phyloP scores from a whole-genome alignment of 768 basidiomycete species.

The Cystobasidium onofrii region DNA sequence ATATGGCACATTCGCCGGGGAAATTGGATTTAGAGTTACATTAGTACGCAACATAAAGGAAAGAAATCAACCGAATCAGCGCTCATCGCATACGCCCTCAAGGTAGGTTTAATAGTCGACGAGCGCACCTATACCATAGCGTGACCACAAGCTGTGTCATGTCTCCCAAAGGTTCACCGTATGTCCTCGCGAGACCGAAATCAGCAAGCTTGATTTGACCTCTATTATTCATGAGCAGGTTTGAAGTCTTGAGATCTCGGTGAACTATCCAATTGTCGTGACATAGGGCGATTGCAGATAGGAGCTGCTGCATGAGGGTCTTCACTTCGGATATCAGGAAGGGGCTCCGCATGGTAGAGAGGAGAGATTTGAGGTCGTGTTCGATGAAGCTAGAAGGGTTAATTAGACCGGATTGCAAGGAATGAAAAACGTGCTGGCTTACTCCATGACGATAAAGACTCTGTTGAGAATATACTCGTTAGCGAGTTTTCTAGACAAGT shows the following conservation, averaged over 20 bases:
- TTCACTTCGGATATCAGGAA: slow-evolving; percentile 98
- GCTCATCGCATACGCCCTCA: background rate
- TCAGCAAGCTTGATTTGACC: slow-evolving; percentile 98
- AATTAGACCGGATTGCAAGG: slow-evolving; percentile 56
- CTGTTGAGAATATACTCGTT: slow-evolving; percentile 50
- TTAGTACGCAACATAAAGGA: background rate
- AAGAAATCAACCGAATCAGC: background rate
- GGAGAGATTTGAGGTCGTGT: slow-evolving; percentile 92
- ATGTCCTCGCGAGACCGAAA: slow-evolving; percentile 89
- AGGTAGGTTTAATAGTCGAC: background rate
- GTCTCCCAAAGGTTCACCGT: slow-evolving; percentile 91
- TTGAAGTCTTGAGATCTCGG: slow-evolving; percentile 93
- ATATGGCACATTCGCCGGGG: background rate
- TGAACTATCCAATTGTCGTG: slow-evolving; percentile 97
- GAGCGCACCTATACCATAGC: slow-evolving; percentile 85
- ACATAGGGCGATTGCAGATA: slow-evolving; percentile 87
- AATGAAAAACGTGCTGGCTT: background rate
- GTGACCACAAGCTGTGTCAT: slow-evolving; percentile 98
- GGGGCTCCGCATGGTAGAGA: slow-evolving; percentile 88
- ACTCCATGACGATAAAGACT: slow-evolving; percentile 73
- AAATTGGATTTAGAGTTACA: background rate
- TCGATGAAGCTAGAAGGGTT: slow-evolving; percentile 63
- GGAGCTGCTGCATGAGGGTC: slow-evolving; percentile 82
- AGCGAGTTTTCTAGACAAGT: background rate
- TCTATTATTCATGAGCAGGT: slow-evolving; percentile 96